Evolutionary conservation across 2,329 filamentous ascomycete genomes (phyloP), one percentile per base, ranked within the genome.

Genomic region (Trichoderma aggressivum): DNA sequence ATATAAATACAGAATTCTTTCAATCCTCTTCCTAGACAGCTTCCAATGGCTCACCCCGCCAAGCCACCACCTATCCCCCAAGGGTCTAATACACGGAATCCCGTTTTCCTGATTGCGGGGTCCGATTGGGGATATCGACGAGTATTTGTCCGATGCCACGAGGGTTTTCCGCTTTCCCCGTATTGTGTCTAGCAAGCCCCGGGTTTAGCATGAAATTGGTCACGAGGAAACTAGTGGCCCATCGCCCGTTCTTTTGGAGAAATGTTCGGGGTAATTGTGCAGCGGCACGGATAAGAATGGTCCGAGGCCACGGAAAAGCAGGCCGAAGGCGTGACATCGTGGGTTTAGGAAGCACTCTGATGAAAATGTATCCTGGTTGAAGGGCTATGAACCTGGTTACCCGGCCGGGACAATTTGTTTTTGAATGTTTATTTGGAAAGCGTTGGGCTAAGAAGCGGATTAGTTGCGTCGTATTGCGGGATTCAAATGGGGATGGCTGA

Each of bases 1-100:
- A 61, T 69, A 69, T 69, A 69, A 69, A 69, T 69, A 61, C 28
- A 69, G 66, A 61, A 32, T 24, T 8, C 21, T 39, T 69, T 16
- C 66, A 61, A 39, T 34, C 21, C 12, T 16, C 8, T 14, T 34
- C 36, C n/a, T 61, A 14, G 53, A 61, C 56, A 34, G 30, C 56
- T 28, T 47, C 63, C 63, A 58, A 34, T 7, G 14, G 14, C 56
- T 53, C 36, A 34, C 65, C 66, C 56, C 56, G 58, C 66, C 56
- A 69, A 61, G 56, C 56, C 56, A 60, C 39, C 56, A 60, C 39
- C 56, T 32, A 36, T 53, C 30, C 43, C 24, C 53, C 11, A 5
- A 47, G 16, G 28, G 56, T 24, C 56, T 16, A 5, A 53, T 21
- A 28, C 28, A 61, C 66, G 66, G 66, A 53, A 61, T 61, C 56